A percentile compares a stretch with the other conserved stretches of the same genome.
Evolutionary conservation across 2,329 filamentous ascomycete genomes (phyloP).

Genomic region (Dissoconium aciculare): DNA sequence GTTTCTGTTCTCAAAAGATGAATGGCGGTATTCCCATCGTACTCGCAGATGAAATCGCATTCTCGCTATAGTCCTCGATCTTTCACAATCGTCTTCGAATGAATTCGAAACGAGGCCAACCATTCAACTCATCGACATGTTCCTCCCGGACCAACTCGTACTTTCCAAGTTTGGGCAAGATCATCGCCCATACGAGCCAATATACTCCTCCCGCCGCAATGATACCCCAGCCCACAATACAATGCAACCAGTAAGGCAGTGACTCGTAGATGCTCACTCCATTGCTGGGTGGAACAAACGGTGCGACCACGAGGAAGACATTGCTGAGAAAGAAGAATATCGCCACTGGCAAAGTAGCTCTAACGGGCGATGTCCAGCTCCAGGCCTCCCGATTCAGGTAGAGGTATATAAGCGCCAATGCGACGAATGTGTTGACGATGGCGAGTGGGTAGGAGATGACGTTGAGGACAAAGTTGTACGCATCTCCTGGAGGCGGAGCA

Average conservation of each 20-base stretch:
- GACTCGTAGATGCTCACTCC: slow-evolving; percentile 37
- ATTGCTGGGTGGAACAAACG: slow-evolving; percentile 35
- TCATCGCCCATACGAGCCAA: slow-evolving; percentile 37
- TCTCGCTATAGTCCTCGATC: no score
- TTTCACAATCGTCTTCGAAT: no score
- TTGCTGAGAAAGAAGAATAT: slow-evolving; percentile 40
- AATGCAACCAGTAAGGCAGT: slow-evolving; percentile 41
- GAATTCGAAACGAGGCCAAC: slow-evolving; percentile 28
- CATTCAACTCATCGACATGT: slow-evolving; percentile 25
- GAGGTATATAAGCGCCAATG: slow-evolving; percentile 34
- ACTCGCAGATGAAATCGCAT: no score
- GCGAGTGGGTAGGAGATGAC: slow-evolving; percentile 51
- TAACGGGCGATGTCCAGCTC: slow-evolving; percentile 36
- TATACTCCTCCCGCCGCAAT: slow-evolving; percentile 37
- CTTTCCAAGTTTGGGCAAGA: slow-evolving; percentile 31
- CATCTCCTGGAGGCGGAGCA: slow-evolving; percentile 51
- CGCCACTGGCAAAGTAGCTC: slow-evolving; percentile 35
- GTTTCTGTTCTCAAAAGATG: no score
- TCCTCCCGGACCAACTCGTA: slow-evolving; percentile 23
- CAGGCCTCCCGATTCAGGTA: slow-evolving; percentile 30
- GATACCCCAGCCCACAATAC: slow-evolving; percentile 37
- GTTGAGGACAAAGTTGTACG: slow-evolving; percentile 42
- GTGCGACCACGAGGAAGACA: slow-evolving; percentile 37
- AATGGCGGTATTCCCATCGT: no score
- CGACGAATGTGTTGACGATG: slow-evolving; percentile 39